Base-by-base conservation (phyloP, 2,329 filamentous ascomycete species). In the Epichloe hybrida region DNA sequence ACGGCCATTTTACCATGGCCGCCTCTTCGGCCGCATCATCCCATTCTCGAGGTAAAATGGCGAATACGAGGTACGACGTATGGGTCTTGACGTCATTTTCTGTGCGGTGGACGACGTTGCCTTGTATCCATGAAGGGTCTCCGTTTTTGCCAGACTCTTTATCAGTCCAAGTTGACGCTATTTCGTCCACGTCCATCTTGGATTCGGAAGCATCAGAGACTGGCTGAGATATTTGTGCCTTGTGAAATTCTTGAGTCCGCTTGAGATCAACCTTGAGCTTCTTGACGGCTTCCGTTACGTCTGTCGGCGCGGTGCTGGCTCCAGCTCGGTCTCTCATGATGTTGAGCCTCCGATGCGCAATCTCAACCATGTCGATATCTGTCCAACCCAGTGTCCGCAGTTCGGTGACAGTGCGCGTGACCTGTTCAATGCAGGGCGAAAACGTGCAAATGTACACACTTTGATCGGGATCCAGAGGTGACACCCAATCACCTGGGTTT, bases 61-160 rank as follows among this genome's bases (percentile, higher is more conserved):
- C 93, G 70, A 98, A 98, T 4, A 94, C 86, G 4, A 98, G 76
- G 65, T 98, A 98, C n/a, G 86, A 93, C 0, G 93, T 98, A 67
- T 98, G 93, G 7, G 87, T 93, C 75, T 95, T 96, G 53, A 97
- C 71, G 61, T 98, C 93, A 0, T 82, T 72, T 69, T 98, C 93
- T 0, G 86, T 82, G 23, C 88, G 79, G 60, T 94, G 88, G 34
- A 88, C 76, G 40, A 97, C 62, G 31, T 80, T 79, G 1, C 93
- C 93, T 54, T 90, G 80, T 62, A 85, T 79, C 70, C 83, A 95
- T 1, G 77, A 65, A 54, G 86, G 81, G 12, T 65, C 61, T 4
- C 59, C 59, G 15, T 58, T 57, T 5, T 49, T 38, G 4, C 23
- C 47, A 7, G 55, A 48, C 48, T 63, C 40, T 40, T 48, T 20